A percentile compares a stretch with the other conserved stretches of the same genome.
These are phyloP conservation scores for Kluyveromyces lactis DNA, from an alignment of 805 yeast genomes.

Conservation along the genomic window DNA sequence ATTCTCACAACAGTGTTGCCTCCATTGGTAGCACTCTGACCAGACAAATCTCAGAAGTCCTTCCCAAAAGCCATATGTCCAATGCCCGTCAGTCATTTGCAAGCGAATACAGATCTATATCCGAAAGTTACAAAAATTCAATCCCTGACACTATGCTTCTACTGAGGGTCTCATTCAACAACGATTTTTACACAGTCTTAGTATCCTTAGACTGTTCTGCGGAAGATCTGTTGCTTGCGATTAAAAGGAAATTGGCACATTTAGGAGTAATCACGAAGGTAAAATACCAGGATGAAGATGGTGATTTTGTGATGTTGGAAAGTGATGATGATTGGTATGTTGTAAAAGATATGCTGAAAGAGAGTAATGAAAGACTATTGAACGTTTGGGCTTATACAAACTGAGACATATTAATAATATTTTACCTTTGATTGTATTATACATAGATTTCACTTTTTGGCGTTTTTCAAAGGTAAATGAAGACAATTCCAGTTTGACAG, in stretches of 20 bases:
- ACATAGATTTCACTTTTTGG: background rate
- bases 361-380: constrained; percentile 40
- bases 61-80: constrained; percentile 18
- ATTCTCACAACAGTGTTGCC: constrained; percentile 22
- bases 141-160: constrained; percentile 32
- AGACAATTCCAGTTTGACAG: too few relatives aligned
- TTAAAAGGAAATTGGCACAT: constrained; percentile 48
- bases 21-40: constrained; percentile 18
- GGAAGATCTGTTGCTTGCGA: constrained; percentile 46
- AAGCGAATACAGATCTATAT: constrained; percentile 31
- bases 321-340: constrained; percentile 83
- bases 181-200: constrained; percentile 55
- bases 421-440: constrained; percentile 1
- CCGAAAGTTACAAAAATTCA: constrained; percentile 33
- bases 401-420: too few relatives aligned
- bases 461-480: background rate
- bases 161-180: constrained; percentile 35
- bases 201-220: constrained; percentile 46
- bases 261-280: constrained; percentile 48
- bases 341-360: constrained; percentile 64
- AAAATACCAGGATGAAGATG: constrained; percentile 90
- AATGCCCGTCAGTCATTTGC: constrained; percentile 17
- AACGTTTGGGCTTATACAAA: constrained; percentile 34
- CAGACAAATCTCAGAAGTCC: constrained; percentile 24
- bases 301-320: constrained; percentile 79